phyloP scores from a whole-genome alignment of 805 yeast species.

The Candida sphagnicola region DNA sequence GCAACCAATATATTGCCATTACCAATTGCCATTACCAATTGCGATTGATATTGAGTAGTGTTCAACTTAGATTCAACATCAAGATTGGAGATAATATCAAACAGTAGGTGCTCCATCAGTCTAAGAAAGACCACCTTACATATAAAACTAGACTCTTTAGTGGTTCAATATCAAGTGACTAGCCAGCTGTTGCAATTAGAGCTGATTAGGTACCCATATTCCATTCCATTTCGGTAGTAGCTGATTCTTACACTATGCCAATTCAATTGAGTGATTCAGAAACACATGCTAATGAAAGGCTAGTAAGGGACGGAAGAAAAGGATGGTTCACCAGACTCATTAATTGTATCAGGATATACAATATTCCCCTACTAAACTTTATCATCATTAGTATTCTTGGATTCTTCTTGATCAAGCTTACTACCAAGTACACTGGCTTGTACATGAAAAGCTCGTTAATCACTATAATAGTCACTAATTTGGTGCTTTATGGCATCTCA shows the following conservation, averaged over 20 bases:
- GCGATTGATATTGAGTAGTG: too few relatives aligned
- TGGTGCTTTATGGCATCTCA: slow-evolving; percentile 82
- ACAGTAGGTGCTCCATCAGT: too few relatives aligned
- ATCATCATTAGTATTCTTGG: slow-evolving; percentile 48
- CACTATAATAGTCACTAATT: slow-evolving; percentile 79
- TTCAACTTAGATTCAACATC: too few relatives aligned
- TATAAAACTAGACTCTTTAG: too few relatives aligned
- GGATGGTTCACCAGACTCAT: slow-evolving; percentile 16
- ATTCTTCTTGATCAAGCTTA: slow-evolving; percentile 45
- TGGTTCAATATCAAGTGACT: too few relatives aligned
- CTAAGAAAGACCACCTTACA: too few relatives aligned
- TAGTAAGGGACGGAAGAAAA: neutral
- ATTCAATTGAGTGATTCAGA: slow-evolving; percentile 16
- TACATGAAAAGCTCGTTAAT: slow-evolving; percentile 63
- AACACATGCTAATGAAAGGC: slow-evolving; percentile 2
- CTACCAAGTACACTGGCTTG: slow-evolving; percentile 54
- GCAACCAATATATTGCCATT: too few relatives aligned
- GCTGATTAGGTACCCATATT: too few relatives aligned
- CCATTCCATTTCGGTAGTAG: too few relatives aligned
- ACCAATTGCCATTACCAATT: too few relatives aligned
- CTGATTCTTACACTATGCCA: slow-evolving; percentile 18
- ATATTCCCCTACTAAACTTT: slow-evolving; percentile 57
- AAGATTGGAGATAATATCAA: too few relatives aligned
- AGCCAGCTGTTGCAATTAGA: too few relatives aligned
- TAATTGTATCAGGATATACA: slow-evolving; percentile 36